Percentiles rank a stretch among this genome's conserved stretches.
Conservation (phyloP, 768 basidiomycete species). For the Tylopilus balloui region DNA sequence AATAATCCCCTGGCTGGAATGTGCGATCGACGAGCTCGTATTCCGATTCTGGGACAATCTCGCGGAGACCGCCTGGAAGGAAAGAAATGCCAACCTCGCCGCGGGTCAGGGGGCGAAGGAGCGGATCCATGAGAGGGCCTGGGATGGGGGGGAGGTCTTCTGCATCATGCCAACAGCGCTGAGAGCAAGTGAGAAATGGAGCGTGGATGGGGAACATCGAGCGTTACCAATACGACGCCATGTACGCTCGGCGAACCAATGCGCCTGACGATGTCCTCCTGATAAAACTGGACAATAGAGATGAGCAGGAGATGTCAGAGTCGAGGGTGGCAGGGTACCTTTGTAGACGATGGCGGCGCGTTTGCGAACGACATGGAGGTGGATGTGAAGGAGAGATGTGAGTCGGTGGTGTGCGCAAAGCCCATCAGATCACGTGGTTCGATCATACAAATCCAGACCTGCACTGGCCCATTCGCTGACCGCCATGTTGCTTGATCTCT, state of each 20-base stretch:
- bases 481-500: constrained; percentile 10
- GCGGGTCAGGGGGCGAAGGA: constrained; percentile 67
- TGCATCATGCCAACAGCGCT: constrained; percentile 89
- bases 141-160: constrained; percentile 56
- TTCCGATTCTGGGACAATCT: constrained; percentile 68
- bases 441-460: neutral
- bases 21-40: constrained; percentile 71
- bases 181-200: constrained; percentile 10
- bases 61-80: constrained; percentile 48
- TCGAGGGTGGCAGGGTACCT: constrained; percentile 20
- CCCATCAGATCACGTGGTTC: constrained; percentile 20
- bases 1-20: constrained; percentile 75
- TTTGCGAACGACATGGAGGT: constrained; percentile 23
- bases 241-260: constrained; percentile 37
- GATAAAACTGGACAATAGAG: constrained; percentile 47
- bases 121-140: constrained; percentile 51
- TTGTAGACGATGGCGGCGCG: constrained; percentile 28
- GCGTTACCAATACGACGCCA: constrained; percentile 64
- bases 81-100: constrained; percentile 85
- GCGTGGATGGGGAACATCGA: neutral
- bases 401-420: neutral
- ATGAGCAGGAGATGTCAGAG: neutral
- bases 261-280: constrained; percentile 61
- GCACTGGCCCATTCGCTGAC: too few species aligned
- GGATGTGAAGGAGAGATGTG: constrained; percentile 7